phyloP scores from a whole-genome alignment of 768 basidiomycete species.

The Hirschioporus abietinus region DNA sequence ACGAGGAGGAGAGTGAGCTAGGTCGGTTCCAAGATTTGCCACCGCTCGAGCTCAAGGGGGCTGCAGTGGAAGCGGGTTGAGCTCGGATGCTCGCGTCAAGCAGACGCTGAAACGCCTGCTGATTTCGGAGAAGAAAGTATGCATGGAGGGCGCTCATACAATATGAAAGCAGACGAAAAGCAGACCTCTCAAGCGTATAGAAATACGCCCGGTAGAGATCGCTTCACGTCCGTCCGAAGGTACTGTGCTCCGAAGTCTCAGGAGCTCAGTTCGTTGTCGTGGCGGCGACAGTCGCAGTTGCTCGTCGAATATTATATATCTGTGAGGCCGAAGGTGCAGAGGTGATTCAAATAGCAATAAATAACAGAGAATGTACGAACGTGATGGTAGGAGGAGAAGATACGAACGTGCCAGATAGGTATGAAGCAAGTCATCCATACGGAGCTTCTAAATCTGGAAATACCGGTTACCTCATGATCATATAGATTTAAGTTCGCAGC shows the following conservation, averaged over 20 bases:
- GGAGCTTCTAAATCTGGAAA: not conserved
- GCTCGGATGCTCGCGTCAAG: slow-evolving; percentile 49
- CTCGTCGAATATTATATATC: not conserved
- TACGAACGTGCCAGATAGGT: not conserved
- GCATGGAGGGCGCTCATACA: slow-evolving; percentile 83
- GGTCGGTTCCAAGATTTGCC: slow-evolving; percentile 15
- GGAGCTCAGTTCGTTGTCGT: not conserved
- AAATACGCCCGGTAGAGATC: not conserved
- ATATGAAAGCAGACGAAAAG: not conserved
- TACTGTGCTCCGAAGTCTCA: not conserved
- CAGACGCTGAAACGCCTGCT: slow-evolving; percentile 72
- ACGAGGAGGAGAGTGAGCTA: not conserved
- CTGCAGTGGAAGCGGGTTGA: slow-evolving; percentile 24
- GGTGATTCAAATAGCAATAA: not conserved
- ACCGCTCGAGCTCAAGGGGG: slow-evolving; percentile 25
- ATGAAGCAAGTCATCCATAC: not conserved
- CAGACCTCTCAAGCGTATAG: not conserved
- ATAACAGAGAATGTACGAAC: not conserved
- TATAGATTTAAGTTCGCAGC: no score
- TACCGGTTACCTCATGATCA: no score
- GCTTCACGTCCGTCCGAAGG: not conserved
- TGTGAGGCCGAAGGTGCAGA: not conserved
- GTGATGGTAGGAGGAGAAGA: not conserved
- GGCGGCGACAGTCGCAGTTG: not conserved
- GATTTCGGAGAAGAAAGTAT: slow-evolving; percentile 62